Conservation (phyloP, 306 rosid species). For the Rubus idaeus region DNA sequence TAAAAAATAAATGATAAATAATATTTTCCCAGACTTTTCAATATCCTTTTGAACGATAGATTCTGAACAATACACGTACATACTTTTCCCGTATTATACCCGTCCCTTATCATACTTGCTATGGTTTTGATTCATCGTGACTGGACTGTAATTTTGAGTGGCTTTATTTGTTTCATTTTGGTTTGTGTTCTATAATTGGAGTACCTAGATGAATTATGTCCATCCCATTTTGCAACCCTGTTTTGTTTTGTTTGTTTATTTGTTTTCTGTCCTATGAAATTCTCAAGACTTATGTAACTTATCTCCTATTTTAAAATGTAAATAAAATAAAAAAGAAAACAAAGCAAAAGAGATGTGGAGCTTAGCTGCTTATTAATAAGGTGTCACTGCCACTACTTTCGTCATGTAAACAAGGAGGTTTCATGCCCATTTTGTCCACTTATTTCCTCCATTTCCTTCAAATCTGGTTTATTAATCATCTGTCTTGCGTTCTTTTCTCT, state of each 20-base stretch:
- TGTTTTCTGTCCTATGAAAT: background rate
- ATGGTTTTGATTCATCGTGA: background rate
- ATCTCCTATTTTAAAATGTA: background rate
- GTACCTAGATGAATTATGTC: background rate
- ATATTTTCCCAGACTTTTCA: no score
- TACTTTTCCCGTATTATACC: no score
- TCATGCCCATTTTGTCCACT: background rate
- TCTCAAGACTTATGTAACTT: background rate
- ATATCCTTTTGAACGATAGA: no score
- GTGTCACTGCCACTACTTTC: background rate
- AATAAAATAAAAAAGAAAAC: background rate
- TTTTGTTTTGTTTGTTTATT: background rate
- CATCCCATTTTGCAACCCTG: background rate
- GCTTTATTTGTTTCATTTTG: background rate
- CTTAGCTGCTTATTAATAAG: background rate
- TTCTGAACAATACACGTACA: no score
- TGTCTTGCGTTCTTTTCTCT: conserved; percentile 6
- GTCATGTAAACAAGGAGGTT: background rate
- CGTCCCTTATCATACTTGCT: no score
- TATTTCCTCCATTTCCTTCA: background rate
- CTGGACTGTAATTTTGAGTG: background rate
- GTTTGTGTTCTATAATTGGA: background rate
- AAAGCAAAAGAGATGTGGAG: background rate
- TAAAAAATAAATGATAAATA: no score
- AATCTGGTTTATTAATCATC: background rate